Base-by-base conservation (phyloP, 352 stramenopile genomes). In the Pythium aphanidermatum region DNA sequence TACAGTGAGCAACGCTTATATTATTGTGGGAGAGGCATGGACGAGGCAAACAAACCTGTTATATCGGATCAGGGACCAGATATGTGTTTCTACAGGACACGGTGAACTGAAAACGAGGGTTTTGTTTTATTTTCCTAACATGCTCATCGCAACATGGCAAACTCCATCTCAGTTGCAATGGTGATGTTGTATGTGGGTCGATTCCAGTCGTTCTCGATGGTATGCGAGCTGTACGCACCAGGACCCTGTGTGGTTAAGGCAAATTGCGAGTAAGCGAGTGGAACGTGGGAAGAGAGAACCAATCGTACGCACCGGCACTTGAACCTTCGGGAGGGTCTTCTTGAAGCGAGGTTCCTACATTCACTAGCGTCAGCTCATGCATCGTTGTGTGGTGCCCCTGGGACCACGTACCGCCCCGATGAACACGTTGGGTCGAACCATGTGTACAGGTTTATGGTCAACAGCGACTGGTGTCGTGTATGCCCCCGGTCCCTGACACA, bases 131-230 rank as follows among this genome's bases (percentile, higher is more conserved):
- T 23, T 33, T 51, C n/a, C 23, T 45, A n/a, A 44, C 24, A n/a
- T n/a, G n/a, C 28, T 47, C 40, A 65, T 36, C 51, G 65, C 29
- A 85, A 49, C 63, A 85, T 85, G 31, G 75, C 75, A 3, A 85
- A 46, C 41, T 90, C 76, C 79, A 91, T 91, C 43, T 91, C 75
- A 3, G 79, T 91, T 17, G 79, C 79, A 51, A 91, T 91, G 12
- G 75, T 83, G 54, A 91, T 87, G 63, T 91, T 91, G 61, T 88
- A 83, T 8, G 79, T 91, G n/a, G 79, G 79, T n/a, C 74, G 74
- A 47, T 91, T 88, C 79, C 79, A 91, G 46, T 86, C 74, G 43
- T 65, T 75, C 30, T 88, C 79, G 28, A 86, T 65, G 1, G 65
- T 82, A 13, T 77, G 62, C 3, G 71, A 77, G 37, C 80, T 86